Evolutionary conservation across 2,329 filamentous ascomycete species (phyloP).

Genomic region (Byssothecium circinans): DNA sequence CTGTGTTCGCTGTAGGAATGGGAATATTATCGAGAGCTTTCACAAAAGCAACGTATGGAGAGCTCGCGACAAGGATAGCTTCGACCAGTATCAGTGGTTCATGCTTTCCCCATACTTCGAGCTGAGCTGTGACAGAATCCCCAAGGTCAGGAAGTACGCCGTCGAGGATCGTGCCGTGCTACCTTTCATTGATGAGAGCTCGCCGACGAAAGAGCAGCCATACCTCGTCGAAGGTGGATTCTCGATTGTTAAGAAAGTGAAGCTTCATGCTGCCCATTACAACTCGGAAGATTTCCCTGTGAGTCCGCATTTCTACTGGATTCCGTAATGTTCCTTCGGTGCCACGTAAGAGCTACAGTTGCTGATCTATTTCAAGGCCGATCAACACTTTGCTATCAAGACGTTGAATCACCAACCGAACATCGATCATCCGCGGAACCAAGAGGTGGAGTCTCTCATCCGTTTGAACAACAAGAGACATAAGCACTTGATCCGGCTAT

Average conservation of each 20-base stretch:
- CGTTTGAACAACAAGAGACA: conserved; percentile 2
- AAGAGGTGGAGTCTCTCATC: conserved; percentile 2
- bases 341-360: no score
- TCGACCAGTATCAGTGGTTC: conserved; percentile 4
- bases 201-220: neutral
- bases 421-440: neutral
- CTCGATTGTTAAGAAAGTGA: conserved; percentile 3
- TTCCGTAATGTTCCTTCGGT: no score
- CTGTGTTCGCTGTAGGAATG: neutral
- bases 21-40: neutral
- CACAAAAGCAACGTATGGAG: neutral
- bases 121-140: neutral
- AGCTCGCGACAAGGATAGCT: neutral
- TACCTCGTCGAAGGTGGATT: neutral
- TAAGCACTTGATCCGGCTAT: conserved; percentile 5
- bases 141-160: neutral
- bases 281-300: no score
- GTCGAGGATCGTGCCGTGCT: neutral
- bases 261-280: conserved; percentile 5
- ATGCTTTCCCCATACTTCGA: conserved; percentile 2
- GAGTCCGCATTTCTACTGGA: no score
- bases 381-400: neutral
- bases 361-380: neutral
- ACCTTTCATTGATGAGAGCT: conserved; percentile 1
- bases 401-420: neutral